phyloP scores from a whole-genome alignment of 2,329 filamentous ascomycete genomes.

The Pseudocercospora macadamiae region DNA sequence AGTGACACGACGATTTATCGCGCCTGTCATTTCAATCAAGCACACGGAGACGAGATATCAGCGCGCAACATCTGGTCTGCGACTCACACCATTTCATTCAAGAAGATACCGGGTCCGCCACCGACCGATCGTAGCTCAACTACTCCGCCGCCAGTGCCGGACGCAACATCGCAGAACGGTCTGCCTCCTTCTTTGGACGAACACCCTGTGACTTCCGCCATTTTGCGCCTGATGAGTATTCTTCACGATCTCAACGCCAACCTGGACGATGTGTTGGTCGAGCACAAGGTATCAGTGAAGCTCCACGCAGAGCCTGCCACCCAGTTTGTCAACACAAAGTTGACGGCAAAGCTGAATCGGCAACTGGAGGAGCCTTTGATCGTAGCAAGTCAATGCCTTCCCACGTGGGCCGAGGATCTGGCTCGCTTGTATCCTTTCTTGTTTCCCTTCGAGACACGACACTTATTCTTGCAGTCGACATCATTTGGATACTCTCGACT shows the following conservation, averaged over 20 bases:
- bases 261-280: slow-evolving; percentile 83
- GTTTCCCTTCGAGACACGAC: slow-evolving; percentile 96
- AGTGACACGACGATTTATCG: slow-evolving; percentile 96
- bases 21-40: slow-evolving; percentile 76
- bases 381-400: slow-evolving; percentile 93
- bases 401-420: slow-evolving; percentile 93
- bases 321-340: slow-evolving; percentile 97
- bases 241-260: slow-evolving; percentile 92
- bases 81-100: slow-evolving; percentile 90
- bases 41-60: slow-evolving; percentile 65
- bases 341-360: slow-evolving; percentile 95
- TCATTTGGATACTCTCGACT: slow-evolving; percentile 97
- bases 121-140: slow-evolving; percentile 60
- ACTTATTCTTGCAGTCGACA: slow-evolving; percentile 95
- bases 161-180: slow-evolving; percentile 56
- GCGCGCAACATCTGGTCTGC: slow-evolving; percentile 85
- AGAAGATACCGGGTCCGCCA: slow-evolving; percentile 78
- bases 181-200: slow-evolving; percentile 81
- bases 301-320: slow-evolving; percentile 81
- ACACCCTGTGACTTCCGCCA: slow-evolving; percentile 81
- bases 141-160: slow-evolving; percentile 52
- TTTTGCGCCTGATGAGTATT: slow-evolving; percentile 84
- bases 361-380: slow-evolving; percentile 96
- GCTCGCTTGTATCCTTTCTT: slow-evolving; percentile 93
- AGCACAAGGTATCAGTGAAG: slow-evolving; percentile 65